phyloP scores from a whole-genome alignment of 208 protist species.

The Trypanosoma melophagium region DNA sequence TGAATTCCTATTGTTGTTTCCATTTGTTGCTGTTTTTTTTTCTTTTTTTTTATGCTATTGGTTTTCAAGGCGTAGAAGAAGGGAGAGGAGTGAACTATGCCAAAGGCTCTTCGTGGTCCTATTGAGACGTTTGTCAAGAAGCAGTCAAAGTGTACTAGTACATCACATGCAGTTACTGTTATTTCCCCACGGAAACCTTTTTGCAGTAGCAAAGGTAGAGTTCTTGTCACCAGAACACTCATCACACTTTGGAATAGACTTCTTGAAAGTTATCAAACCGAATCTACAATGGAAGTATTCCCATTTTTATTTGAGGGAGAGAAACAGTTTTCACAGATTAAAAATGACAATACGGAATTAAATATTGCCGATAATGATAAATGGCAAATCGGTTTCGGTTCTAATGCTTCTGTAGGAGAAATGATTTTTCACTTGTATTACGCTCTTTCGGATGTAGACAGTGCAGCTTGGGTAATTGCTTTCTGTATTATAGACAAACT shows the following conservation, averaged over 20 bases:
- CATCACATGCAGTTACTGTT: not conserved
- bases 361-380: conserved; percentile 10
- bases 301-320: not conserved
- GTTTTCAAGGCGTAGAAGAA: not conserved
- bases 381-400: conserved; percentile 32
- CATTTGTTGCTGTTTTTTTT: not conserved
- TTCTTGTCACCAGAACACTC: conserved; percentile 12
- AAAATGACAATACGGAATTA: not conserved
- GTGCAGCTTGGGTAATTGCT: conserved; percentile 65
- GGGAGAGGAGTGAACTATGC: conserved; percentile 1
- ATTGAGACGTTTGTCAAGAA: conserved; percentile 3
- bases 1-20: too few species aligned
- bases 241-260: conserved; percentile 33
- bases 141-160: not conserved
- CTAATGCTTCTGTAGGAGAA: conserved; percentile 25
- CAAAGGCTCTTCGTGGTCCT: not conserved
- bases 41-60: not conserved
- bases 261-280: conserved; percentile 19
- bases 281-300: too few species aligned
- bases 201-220: not conserved
- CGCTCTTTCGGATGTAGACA: conserved; percentile 47
- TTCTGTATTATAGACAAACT: conserved; percentile 74
- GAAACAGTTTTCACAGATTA: not conserved
- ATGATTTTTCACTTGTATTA: conserved; percentile 70
- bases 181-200: not conserved